Evolutionary conservation across 2,329 filamentous ascomycete genomes (phyloP).

Genomic region (Stagonosporopsis rhizophila): DNA sequence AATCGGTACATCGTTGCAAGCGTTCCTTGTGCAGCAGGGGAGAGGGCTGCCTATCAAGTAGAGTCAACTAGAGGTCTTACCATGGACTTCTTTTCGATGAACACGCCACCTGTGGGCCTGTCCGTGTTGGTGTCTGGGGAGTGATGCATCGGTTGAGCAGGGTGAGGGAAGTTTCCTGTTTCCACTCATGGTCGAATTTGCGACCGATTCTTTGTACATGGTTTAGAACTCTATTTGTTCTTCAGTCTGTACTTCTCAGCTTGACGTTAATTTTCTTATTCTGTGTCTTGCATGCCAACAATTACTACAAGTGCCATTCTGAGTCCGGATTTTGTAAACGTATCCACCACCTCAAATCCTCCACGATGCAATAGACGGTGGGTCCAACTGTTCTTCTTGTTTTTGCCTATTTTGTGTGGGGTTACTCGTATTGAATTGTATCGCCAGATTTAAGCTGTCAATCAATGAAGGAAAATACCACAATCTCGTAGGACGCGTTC

Average conservation of each 20-base stretch:
- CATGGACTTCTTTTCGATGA: conserved; percentile 41
- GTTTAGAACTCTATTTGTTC: conserved; percentile 8
- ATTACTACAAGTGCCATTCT: too few species aligned
- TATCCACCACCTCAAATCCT: too few species aligned
- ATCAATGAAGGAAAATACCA: not conserved
- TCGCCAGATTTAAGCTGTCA: not conserved
- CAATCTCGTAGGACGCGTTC: not conserved
- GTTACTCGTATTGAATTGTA: not conserved
- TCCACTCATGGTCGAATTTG: conserved; percentile 10
- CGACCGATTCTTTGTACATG: conserved; percentile 17
- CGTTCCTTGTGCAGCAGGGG: conserved; percentile 34
- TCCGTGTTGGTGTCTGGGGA: conserved; percentile 27
- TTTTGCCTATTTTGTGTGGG: too few species aligned
- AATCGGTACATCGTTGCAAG: conserved; percentile 32
- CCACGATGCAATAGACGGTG: too few species aligned
- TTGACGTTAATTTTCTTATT: not conserved
- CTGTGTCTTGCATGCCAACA: not conserved
- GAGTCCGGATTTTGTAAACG: too few species aligned
- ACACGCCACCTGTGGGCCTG: conserved; percentile 29
- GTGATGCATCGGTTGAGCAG: not conserved
- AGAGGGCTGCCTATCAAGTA: conserved; percentile 32
- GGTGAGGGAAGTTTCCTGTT: conserved; percentile 1
- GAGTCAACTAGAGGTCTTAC: conserved; percentile 32
- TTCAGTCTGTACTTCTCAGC: not conserved
- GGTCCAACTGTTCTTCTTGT: too few species aligned